Percentiles rank a stretch among this genome's conserved stretches.
Conservation (phyloP, 352 stramenopile species). For the Phytophthora melonis region DNA sequence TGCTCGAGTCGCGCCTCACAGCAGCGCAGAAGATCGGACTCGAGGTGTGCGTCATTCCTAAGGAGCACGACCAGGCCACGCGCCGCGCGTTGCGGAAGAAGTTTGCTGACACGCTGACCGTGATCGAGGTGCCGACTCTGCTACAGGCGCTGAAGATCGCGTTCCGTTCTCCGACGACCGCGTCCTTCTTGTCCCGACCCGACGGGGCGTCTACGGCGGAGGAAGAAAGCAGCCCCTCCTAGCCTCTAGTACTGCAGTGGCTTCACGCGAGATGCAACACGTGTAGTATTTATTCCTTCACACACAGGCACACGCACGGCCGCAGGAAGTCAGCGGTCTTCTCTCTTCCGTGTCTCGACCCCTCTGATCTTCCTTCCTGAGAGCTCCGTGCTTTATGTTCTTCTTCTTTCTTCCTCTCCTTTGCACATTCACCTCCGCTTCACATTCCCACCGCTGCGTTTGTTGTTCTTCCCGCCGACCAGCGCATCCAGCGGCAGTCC, state of each 20-base stretch:
- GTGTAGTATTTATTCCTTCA: constrained; percentile 46
- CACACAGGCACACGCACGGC: constrained; percentile 27
- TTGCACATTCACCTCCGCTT: constrained; percentile 40
- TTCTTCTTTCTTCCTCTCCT: constrained; percentile 14
- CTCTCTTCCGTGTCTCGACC: constrained; percentile 26
- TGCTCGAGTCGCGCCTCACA: constrained; percentile 81
- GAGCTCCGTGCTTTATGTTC: constrained; percentile 1
- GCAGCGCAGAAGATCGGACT: constrained; percentile 87
- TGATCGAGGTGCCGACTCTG: constrained; percentile 76
- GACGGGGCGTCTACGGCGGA: constrained; percentile 9
- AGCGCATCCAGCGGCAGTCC: constrained; percentile 74
- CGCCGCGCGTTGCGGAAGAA: constrained; percentile 56
- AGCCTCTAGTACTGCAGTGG: constrained; percentile 16
- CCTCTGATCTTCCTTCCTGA: constrained; percentile 11
- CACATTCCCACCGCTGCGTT: constrained; percentile 38
- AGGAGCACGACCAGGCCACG: constrained; percentile 55
- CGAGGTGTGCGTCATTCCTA: constrained; percentile 76
- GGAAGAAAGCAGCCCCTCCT: constrained; percentile 22
- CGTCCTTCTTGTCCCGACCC: constrained; percentile 29
- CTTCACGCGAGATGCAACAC: constrained; percentile 36
- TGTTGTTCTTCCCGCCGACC: constrained; percentile 45
- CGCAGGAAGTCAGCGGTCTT: constrained; percentile 24
- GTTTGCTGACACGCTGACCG: constrained; percentile 58
- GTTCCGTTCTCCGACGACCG: constrained; percentile 34
- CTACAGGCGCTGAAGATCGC: constrained; percentile 73